Conservation (phyloP, 2,329 filamentous ascomycete genomes). For the Aspergillus sojae region DNA sequence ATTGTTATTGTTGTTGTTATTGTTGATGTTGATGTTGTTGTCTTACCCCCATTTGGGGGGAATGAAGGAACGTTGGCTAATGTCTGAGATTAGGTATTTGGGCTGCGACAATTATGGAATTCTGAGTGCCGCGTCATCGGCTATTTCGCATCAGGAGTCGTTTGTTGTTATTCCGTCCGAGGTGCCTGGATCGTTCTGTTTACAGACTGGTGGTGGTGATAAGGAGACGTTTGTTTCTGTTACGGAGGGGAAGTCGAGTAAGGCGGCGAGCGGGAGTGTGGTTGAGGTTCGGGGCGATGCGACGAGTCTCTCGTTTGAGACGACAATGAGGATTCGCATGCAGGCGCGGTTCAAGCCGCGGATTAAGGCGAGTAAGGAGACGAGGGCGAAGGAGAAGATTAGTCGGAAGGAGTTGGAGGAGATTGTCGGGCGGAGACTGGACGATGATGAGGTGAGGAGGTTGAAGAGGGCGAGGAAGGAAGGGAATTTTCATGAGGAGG, state of each 20-base stretch:
- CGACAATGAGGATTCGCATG: conserved; percentile 82
- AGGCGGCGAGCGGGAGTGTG: conserved; percentile 50
- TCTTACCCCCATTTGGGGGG: neutral
- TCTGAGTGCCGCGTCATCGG: conserved; percentile 75
- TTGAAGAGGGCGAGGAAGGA: conserved; percentile 2
- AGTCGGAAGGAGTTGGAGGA: conserved; percentile 48
- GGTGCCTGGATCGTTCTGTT: conserved; percentile 70
- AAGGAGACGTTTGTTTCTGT: conserved; percentile 71
- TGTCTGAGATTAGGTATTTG: conserved; percentile 64
- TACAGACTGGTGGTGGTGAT: conserved; percentile 62
- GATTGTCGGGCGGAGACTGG: conserved; percentile 7
- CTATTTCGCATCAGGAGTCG: conserved; percentile 80
- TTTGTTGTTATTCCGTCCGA: conserved; percentile 70
- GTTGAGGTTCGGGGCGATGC: conserved; percentile 78
- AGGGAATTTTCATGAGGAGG: conserved; percentile 21
- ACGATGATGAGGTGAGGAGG: conserved; percentile 3
- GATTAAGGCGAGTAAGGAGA: conserved; percentile 76
- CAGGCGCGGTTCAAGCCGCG: conserved; percentile 91
- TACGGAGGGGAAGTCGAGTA: conserved; percentile 49
- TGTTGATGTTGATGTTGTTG: neutral
- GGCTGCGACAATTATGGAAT: conserved; percentile 82
- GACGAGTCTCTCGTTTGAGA: conserved; percentile 66
- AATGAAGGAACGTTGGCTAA: conserved; percentile 5
- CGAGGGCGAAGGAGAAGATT: conserved; percentile 82
- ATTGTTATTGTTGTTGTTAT: neutral